A percentile compares a stretch with the other conserved stretches of the same genome.
phyloP scores from a whole-genome alignment of 768 basidiomycete species.

The Agrocybe praecox region DNA sequence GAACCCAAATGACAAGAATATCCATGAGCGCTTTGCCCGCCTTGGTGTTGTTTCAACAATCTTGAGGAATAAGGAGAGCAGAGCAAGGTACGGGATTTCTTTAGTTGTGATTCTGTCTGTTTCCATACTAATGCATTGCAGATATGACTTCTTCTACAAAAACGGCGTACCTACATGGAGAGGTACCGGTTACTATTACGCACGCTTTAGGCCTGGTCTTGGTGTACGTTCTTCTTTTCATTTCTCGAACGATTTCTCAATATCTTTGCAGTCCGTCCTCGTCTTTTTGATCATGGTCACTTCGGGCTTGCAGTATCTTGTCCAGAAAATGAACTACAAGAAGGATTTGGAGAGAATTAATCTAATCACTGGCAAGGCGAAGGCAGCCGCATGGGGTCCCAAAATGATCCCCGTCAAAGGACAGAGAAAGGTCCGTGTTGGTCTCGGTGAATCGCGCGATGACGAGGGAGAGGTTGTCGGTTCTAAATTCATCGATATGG shows the following conservation, averaged over 20 bases:
- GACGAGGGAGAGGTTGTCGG: constrained; percentile 55
- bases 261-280: constrained; percentile 59
- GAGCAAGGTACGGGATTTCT: constrained; percentile 76
- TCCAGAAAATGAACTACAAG: constrained; percentile 77
- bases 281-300: constrained; percentile 78
- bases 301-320: constrained; percentile 79
- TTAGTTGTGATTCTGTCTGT: background rate
- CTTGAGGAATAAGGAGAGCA: constrained; percentile 71
- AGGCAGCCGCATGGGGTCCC: constrained; percentile 79
- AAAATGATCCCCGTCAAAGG: constrained; percentile 66
- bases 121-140: constrained; percentile 26
- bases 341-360: constrained; percentile 74
- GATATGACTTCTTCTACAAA: constrained; percentile 94
- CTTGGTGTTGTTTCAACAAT: constrained; percentile 86
- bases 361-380: constrained; percentile 60
- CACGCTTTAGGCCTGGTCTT: constrained; percentile 93
- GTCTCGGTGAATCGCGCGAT: constrained; percentile 58
- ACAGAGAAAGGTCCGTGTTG: constrained; percentile 79
- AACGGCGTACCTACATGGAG: constrained; percentile 98
- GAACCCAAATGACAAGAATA: constrained; percentile 80
- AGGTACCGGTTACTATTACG: constrained; percentile 96
- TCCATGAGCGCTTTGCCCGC: constrained; percentile 90
- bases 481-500: constrained; percentile 71
- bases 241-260: constrained; percentile 1
- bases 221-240: constrained; percentile 45